Percentiles rank a stretch among this genome's conserved stretches.
Evolutionary conservation across 805 yeast genomes (phyloP).

Genomic region (Saccharomycopsis babjevae): DNA sequence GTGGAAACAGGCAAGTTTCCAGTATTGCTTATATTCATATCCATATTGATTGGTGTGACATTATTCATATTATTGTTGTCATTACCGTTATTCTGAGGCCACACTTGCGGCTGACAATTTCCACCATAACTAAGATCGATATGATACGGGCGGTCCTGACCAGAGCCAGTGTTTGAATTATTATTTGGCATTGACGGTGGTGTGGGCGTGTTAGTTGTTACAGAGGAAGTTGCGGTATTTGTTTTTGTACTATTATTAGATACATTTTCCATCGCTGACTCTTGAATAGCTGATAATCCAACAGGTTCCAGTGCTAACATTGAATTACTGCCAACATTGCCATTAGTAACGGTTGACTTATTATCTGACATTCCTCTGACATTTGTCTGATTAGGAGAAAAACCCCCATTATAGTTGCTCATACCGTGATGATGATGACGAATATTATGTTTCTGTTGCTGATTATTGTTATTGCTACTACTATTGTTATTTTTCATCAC

Average conservation of each 20-base stretch:
- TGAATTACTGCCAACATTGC: neutral
- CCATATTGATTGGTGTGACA: slow-evolving; percentile 7
- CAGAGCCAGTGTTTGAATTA: neutral
- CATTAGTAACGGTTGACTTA: neutral
- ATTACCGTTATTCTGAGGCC: neutral
- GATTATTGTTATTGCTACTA: neutral
- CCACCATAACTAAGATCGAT: neutral
- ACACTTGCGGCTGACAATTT: neutral
- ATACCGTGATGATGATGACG: neutral
- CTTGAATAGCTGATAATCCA: neutral
- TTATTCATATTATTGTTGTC: neutral
- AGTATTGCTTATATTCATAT: slow-evolving; percentile 10
- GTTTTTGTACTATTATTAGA: neutral
- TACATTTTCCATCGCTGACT: neutral
- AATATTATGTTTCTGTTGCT: neutral
- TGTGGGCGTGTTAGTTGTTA: neutral
- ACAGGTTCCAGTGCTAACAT: neutral
- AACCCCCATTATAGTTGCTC: neutral
- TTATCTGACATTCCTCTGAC: neutral
- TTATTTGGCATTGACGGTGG: neutral
- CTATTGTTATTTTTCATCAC: neutral
- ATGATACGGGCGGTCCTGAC: neutral
- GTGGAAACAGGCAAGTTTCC: neutral
- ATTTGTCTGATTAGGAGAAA: neutral
- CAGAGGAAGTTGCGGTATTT: neutral